Conservation (phyloP, 495 filamentous ascomycete genomes). For the Clohesyomyces aquaticus region DNA sequence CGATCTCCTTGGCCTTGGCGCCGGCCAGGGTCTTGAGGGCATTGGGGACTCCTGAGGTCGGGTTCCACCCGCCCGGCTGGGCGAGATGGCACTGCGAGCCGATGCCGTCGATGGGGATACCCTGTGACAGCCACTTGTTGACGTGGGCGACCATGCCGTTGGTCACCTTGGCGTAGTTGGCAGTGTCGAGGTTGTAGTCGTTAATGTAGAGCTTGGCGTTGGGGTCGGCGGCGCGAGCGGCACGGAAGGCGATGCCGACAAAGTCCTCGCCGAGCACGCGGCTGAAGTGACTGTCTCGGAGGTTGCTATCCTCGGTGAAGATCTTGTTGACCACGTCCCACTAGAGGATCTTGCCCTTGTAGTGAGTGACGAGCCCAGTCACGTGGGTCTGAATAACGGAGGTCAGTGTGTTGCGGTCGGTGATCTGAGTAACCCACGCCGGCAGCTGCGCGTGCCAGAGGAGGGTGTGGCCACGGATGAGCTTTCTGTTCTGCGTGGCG, state of each 20-base stretch:
- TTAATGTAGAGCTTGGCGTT: slow-evolving; percentile 69
- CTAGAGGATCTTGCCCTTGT: slow-evolving; percentile 56
- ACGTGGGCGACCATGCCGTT: too few species aligned
- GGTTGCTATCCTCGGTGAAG: slow-evolving; percentile 53
- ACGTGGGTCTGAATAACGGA: slow-evolving; percentile 62
- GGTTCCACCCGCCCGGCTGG: too few species aligned
- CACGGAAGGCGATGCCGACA: slow-evolving; percentile 56
- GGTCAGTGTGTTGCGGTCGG: slow-evolving; percentile 55
- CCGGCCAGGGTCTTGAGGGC: too few species aligned
- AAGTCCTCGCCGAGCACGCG: slow-evolving; percentile 49
- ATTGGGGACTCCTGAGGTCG: too few species aligned
- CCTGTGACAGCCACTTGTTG: too few species aligned
- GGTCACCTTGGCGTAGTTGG: too few species aligned
- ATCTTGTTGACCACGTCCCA: slow-evolving; percentile 40
- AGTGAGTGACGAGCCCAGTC: slow-evolving; percentile 60
- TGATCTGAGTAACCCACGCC: slow-evolving; percentile 60
- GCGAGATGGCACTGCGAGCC: too few species aligned
- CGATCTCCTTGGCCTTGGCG: too few species aligned
- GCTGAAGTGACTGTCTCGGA: slow-evolving; percentile 51
- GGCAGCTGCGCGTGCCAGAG: slow-evolving; percentile 69
- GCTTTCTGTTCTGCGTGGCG: slow-evolving; percentile 58
- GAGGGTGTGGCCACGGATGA: slow-evolving; percentile 64
- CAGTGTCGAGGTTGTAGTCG: slow-evolving; percentile 55
- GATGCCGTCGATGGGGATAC: too few species aligned
- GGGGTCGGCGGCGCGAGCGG: slow-evolving; percentile 59